Base-by-base conservation (phyloP, 2,329 filamentous ascomycete genomes). In the Sarocladiaceae sp. region DNA sequence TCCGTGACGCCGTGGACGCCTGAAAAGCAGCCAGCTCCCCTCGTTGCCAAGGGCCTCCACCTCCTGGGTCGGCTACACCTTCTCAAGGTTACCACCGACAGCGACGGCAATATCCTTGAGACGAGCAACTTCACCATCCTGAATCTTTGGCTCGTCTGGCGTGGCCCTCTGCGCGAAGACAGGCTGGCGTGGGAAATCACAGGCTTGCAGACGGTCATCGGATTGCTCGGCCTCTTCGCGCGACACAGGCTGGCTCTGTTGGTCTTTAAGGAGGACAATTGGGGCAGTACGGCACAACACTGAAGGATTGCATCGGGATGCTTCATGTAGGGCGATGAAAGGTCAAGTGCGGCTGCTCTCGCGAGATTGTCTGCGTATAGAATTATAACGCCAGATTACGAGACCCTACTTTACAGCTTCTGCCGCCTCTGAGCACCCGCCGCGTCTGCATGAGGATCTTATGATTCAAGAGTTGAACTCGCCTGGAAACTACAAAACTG, bases 101-200 rank as follows among this genome's bases (percentile, higher is more conserved):
- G 82, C 27, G 66, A 82, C 45, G 87, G 86, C 7, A 67, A 73
- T 52, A 84, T 97, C 54, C 69, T 80, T 19, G 85, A 93, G 64
- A 91, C 83, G 16, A 88, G 81, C 51, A 98, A 98, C 64, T 76
- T 98, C 50, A 98, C 93, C 7, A 77, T 98, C 39, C 73, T 98
- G 53, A 98, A 98, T 61, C 74, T 98, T 45, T 98, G 91, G 91
- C 72, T 98, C 50, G 87, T 97, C 43, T 95, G 89, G 87, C 83
- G 90, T 61, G 93, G 93, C 0, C 90, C 93, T 3, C 78, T 95
- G 73, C 78, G 86, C 50, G 93, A 98, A 63, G 86, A 95, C 65
- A 75, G 79, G 35, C 72, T 98, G 44, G 87, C 88, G 20, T 70
- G 80, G 58, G 88, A 93, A 61, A 74, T 98, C 48, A 76, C 93